These are phyloP conservation scores for Cutaneotrichosporon dermatis DNA, from an alignment of 1,284 basidiomycete genomes.

Conservation along the genomic window DNA sequence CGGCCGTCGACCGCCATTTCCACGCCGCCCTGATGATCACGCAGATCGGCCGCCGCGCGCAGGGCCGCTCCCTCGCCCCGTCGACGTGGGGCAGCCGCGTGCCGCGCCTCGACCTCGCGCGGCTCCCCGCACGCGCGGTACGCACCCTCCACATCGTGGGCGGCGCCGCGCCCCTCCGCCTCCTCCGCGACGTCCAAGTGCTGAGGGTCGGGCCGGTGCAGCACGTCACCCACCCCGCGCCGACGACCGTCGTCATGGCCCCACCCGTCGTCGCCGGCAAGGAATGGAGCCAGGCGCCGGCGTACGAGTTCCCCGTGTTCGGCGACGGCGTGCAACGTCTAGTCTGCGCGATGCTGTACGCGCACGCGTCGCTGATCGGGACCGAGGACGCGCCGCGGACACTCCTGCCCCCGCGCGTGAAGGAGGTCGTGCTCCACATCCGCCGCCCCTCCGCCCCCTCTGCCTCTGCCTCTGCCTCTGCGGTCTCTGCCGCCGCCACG, in stretches of 20 bases:
- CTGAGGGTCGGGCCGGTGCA: not conserved
- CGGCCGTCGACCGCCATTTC: not conserved
- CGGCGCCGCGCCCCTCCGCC: not conserved
- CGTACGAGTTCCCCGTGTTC: not conserved
- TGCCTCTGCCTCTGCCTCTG: no score
- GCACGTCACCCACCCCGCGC: not conserved
- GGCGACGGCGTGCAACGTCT: not conserved
- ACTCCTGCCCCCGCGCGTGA: not conserved
- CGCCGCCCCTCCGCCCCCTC: not conserved
- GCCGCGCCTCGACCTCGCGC: not conserved
- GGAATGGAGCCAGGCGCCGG: not conserved
- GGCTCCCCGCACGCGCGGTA: not conserved
- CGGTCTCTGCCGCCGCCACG: no score
- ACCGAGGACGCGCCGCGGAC: not conserved
- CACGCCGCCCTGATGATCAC: not conserved
- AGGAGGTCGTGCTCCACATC: not conserved
- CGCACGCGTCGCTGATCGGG: not conserved
- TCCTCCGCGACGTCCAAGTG: not conserved
- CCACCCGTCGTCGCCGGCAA: not conserved
- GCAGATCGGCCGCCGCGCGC: not conserved
- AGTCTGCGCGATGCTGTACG: not conserved
- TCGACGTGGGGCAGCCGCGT: not conserved
- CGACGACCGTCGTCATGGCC: not conserved
- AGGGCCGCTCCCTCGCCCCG: not conserved
- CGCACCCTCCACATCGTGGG: not conserved